Percentiles rank a stretch among this genome's conserved stretches.
These are phyloP conservation scores for Rhodotorula sp. DNA, from an alignment of 1,284 basidiomycete genomes.

Conservation along the genomic window DNA sequence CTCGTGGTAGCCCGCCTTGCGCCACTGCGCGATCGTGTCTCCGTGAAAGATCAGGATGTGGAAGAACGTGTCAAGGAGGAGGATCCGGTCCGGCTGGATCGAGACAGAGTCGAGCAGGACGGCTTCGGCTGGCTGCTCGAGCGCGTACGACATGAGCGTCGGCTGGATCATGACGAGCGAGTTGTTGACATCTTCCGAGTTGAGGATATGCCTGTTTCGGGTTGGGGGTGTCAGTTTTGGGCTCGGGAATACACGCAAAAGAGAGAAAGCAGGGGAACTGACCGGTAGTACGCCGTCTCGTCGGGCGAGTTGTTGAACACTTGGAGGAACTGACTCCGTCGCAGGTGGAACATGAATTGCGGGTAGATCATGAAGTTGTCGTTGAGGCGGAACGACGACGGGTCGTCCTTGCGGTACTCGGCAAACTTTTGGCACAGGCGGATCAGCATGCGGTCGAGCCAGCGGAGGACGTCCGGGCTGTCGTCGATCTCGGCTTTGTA, in stretches of 20 bases:
- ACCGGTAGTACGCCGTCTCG: slow-evolving; percentile 98
- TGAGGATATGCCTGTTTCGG: slow-evolving; percentile 77
- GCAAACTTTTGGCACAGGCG: slow-evolving; percentile 99
- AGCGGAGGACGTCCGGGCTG: slow-evolving; percentile 91
- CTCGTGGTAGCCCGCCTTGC: slow-evolving; percentile 98
- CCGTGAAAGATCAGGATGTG: slow-evolving; percentile 99
- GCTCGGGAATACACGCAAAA: background rate
- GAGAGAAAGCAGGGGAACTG: slow-evolving; percentile 7
- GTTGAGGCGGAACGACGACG: slow-evolving; percentile 83
- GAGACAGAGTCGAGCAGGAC: slow-evolving; percentile 96
- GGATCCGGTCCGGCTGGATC: slow-evolving; percentile 93
- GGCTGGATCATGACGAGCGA: slow-evolving; percentile 99
- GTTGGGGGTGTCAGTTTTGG: background rate
- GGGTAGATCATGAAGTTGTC: slow-evolving; percentile 99
- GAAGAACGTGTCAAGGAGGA: slow-evolving; percentile 99
- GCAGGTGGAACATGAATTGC: slow-evolving; percentile 99
- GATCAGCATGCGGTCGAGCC: slow-evolving; percentile 99
- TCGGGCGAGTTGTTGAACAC: slow-evolving; percentile 99
- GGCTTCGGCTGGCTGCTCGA: slow-evolving; percentile 84
- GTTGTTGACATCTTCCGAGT: slow-evolving; percentile 98
- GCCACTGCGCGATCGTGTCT: slow-evolving; percentile 94
- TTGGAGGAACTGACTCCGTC: slow-evolving; percentile 96
- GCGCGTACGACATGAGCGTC: slow-evolving; percentile 97
- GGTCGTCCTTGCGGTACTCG: slow-evolving; percentile 97
- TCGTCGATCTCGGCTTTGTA: slow-evolving; percentile 99